Conservation (phyloP, 257 asterid species). For the Cynanchum wilfordii region DNA sequence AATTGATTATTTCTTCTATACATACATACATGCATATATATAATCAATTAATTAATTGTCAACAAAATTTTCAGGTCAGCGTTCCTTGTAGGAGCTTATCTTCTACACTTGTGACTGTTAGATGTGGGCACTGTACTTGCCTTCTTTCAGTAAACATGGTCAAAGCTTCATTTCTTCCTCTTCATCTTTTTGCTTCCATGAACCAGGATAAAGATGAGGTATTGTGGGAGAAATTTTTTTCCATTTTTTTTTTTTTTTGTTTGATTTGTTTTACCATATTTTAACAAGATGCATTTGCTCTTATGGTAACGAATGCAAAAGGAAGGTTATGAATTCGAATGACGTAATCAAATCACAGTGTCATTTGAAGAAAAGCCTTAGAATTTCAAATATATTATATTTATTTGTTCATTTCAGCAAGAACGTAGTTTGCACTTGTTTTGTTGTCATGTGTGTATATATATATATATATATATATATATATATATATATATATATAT, state of each 20-base stretch:
- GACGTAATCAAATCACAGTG: too few species aligned
- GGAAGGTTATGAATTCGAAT: too few species aligned
- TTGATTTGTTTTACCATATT: not conserved
- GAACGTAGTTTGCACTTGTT: too few species aligned
- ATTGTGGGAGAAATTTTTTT: conserved; percentile 15
- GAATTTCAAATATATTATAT: not conserved
- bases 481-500: too few species aligned
- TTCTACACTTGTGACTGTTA: conserved; percentile 50
- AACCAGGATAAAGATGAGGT: conserved; percentile 23
- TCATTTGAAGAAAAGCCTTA: too few species aligned
- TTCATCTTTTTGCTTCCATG: conserved; percentile 37
- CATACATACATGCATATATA: too few species aligned
- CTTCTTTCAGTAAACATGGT: conserved; percentile 60
- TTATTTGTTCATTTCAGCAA: not conserved
- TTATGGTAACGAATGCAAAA: too few species aligned
- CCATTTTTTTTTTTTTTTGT: too few species aligned
- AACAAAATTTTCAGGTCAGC: conserved; percentile 46
- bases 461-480: too few species aligned
- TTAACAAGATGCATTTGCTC: too few species aligned
- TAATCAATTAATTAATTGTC: not conserved
- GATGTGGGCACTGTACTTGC: conserved; percentile 69
- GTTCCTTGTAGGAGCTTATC: conserved; percentile 62
- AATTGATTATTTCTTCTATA: too few species aligned
- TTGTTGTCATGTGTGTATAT: not conserved
- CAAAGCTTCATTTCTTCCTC: conserved; percentile 36